phyloP scores from a whole-genome alignment of 2,329 filamentous ascomycete species.

The Cercospora zeae-maydis region DNA sequence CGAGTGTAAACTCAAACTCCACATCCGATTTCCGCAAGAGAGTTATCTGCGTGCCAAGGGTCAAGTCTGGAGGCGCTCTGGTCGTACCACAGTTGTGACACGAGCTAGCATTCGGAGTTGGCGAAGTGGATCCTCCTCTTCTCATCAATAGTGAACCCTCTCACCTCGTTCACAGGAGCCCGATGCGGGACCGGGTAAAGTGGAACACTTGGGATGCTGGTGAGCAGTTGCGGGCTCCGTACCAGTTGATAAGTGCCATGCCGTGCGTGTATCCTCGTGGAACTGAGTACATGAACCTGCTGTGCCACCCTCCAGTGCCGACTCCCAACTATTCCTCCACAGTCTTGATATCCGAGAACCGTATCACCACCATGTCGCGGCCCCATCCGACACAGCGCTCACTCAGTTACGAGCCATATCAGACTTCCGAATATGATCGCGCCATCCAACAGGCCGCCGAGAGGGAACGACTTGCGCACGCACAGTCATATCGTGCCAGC shows the following conservation, averaged over 20 bases:
- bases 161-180: background rate
- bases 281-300: constrained; percentile 9
- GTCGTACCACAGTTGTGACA: background rate
- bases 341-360: background rate
- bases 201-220: constrained; percentile 1
- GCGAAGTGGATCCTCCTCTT: constrained; percentile 1
- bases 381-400: background rate
- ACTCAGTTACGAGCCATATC: constrained; percentile 4
- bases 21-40: background rate
- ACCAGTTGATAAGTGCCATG: background rate
- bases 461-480: background rate
- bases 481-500: background rate
- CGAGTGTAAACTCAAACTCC: background rate
- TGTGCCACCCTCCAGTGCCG: constrained; percentile 3
- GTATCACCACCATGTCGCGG: constrained; percentile 1
- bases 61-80: background rate
- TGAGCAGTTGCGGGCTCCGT: constrained; percentile 5
- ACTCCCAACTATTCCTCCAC: background rate
- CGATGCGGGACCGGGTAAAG: background rate
- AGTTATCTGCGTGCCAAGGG: background rate
- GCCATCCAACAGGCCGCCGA: constrained; percentile 5
- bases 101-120: background rate
- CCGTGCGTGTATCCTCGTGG: constrained; percentile 1
- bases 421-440: constrained; percentile 9
- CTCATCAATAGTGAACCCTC: background rate